Evolutionary conservation across 345 rosid genomes (phyloP), one percentile per base, ranked within the genome.

Genomic region (Jatropha curcas): DNA sequence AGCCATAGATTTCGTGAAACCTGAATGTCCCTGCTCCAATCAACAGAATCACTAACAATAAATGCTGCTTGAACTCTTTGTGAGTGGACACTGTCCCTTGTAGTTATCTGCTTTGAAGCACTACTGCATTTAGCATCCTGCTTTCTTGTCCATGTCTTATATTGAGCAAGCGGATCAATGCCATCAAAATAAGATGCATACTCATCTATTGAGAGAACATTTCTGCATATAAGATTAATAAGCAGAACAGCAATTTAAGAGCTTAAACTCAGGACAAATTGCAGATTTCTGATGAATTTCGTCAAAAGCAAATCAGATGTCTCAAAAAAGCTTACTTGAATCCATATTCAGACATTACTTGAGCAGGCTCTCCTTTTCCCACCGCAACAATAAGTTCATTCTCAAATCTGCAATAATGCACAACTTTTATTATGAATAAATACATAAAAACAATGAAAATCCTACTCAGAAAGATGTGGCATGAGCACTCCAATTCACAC

Each of bases 1-100:
- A 64, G 35, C 37, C 33, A 46, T 4, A 69, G 28, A 33, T 57
- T 58, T n/a, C 58, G 56, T 4, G 55, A n/a, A 71, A 91, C 98
- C 98, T 91, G 98, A 74, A 88, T 82, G 84, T 94, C 96, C 75
- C 91, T 82, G 87, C 97, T 88, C 98, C 98, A 90, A 77, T 93
- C 97, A 75, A 91, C 87, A 60, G 98, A 77, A 81, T 93, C 98
- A 77, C 97, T 91, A 64, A 94, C 89, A 50, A 94, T 52, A 83
- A 93, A 91, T 30, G 92, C 93, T 71, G 97, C 98, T 83, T 86
- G 85, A 74, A 90, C 96, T 86, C 88, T 87, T 20, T 82, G 74
- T 33, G 89, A 83, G 63, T 51, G 43, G 25, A 91, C 72, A 43
- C 8, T 51, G 57, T 67, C 60, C 74, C 77, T 79, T 24, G 72